A percentile compares a stretch with the other conserved stretches of the same genome.
phyloP scores from a whole-genome alignment of 2,329 filamentous ascomycete species.

The Chaetomiaceae sp. region DNA sequence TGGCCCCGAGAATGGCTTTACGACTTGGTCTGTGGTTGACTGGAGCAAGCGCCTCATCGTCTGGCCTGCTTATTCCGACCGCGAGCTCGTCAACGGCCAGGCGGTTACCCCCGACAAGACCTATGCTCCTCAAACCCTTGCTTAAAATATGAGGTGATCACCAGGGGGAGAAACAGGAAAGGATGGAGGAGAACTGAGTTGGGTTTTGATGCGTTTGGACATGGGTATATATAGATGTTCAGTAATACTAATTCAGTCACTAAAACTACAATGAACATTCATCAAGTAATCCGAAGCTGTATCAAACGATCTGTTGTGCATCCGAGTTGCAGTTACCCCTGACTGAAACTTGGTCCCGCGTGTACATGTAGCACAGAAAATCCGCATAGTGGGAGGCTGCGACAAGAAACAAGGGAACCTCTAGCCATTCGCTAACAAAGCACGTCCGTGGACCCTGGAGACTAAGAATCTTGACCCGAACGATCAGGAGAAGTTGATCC shows the following conservation, averaged over 20 bases:
- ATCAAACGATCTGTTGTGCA: too few relatives aligned
- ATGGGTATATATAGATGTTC: not conserved
- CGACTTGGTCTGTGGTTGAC: constrained; percentile 35
- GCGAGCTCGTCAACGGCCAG: constrained; percentile 21
- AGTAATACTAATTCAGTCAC: not conserved
- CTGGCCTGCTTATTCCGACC: constrained; percentile 24
- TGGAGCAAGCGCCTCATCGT: constrained; percentile 16
- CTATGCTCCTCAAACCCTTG: constrained; percentile 20
- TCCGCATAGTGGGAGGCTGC: too few relatives aligned
- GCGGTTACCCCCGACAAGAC: constrained; percentile 25
- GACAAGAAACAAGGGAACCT: too few relatives aligned
- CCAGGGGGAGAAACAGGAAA: too few relatives aligned
- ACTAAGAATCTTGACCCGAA: too few relatives aligned
- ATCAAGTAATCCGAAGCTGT: too few relatives aligned
- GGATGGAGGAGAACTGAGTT: not conserved
- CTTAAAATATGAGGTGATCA: not conserved
- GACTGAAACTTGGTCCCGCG: too few relatives aligned
- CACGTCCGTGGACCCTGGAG: too few relatives aligned
- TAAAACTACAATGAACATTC: not conserved
- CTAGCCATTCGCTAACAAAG: too few relatives aligned
- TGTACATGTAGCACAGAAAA: too few relatives aligned
- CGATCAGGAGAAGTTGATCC: too few relatives aligned
- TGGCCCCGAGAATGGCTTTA: constrained; percentile 34
- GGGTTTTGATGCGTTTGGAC: not conserved
- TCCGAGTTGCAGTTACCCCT: too few relatives aligned